Conservation (phyloP, 164 flowering plant species). For the Chimonanthus salicifolius region DNA sequence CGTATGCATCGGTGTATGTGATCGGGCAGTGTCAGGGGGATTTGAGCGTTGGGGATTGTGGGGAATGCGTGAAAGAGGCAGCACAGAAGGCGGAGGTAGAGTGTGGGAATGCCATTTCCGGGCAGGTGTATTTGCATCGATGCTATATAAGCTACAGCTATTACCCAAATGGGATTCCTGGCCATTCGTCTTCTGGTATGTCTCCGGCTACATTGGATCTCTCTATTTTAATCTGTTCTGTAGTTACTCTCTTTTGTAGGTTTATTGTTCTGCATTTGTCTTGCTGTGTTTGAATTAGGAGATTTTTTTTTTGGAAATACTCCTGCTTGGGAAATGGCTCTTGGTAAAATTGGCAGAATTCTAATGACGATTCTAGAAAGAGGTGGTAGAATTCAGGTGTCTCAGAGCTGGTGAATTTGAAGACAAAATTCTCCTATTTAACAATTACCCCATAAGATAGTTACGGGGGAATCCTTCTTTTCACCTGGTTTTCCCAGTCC, state of each 20-base stretch:
- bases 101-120: slow-evolving; percentile 68
- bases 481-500: too few relatives aligned
- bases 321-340: too few relatives aligned
- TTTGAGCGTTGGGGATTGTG: slow-evolving; percentile 68
- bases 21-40: slow-evolving; percentile 94
- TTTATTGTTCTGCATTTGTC: neutral
- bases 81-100: slow-evolving; percentile 75
- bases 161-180: slow-evolving; percentile 68
- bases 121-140: slow-evolving; percentile 61
- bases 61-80: slow-evolving; percentile 64
- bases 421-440: too few relatives aligned
- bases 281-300: neutral
- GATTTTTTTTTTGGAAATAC: too few relatives aligned
- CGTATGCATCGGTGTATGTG: slow-evolving; percentile 50
- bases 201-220: neutral
- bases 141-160: slow-evolving; percentile 73
- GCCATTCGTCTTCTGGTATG: slow-evolving; percentile 49
- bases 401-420: too few relatives aligned
- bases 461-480: too few relatives aligned
- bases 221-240: neutral
- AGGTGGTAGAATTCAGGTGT: too few relatives aligned
- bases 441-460: too few relatives aligned
- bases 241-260: neutral
- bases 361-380: too few relatives aligned
- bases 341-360: too few relatives aligned